Evolutionary conservation across 352 stramenopile genomes (phyloP).

Genomic region (Phytophthora colocasiae): DNA sequence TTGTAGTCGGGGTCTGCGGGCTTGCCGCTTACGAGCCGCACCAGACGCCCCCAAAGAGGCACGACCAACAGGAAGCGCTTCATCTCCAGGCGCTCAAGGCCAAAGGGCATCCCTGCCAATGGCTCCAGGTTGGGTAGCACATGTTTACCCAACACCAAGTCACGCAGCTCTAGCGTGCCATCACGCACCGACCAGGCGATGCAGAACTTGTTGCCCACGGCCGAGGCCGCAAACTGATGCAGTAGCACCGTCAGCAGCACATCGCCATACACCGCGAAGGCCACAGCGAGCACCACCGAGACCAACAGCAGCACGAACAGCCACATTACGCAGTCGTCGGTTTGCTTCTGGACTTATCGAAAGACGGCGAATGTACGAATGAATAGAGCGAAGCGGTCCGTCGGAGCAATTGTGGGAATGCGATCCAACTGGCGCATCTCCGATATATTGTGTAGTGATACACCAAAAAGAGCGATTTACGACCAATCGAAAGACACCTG

Average conservation of each 20-base stretch:
- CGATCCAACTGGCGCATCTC: constrained; percentile 7
- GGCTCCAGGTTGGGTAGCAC: constrained; percentile 65
- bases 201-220: constrained; percentile 63
- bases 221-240: constrained; percentile 47
- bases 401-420: not conserved
- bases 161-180: constrained; percentile 65
- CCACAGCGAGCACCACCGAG: constrained; percentile 25
- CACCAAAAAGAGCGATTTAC: constrained; percentile 11
- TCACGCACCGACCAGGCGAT: constrained; percentile 71
- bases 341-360: constrained; percentile 1
- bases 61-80: constrained; percentile 59
- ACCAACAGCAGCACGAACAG: constrained; percentile 48
- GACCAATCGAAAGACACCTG: constrained; percentile 22
- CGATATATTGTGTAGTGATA: too few relatives aligned
- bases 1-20: constrained; percentile 11
- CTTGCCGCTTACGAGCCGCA: constrained; percentile 22
- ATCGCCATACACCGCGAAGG: constrained; percentile 62
- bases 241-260: constrained; percentile 63
- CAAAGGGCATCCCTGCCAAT: constrained; percentile 63
- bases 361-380: constrained; percentile 9
- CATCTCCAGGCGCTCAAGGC: constrained; percentile 70
- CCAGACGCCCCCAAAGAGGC: constrained; percentile 53
- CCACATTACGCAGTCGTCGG: constrained; percentile 31
- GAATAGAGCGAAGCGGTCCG: constrained; percentile 19
- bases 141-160: constrained; percentile 53